Conservation (phyloP, 768 basidiomycete species). For the Paxillus rubicundulus region DNA sequence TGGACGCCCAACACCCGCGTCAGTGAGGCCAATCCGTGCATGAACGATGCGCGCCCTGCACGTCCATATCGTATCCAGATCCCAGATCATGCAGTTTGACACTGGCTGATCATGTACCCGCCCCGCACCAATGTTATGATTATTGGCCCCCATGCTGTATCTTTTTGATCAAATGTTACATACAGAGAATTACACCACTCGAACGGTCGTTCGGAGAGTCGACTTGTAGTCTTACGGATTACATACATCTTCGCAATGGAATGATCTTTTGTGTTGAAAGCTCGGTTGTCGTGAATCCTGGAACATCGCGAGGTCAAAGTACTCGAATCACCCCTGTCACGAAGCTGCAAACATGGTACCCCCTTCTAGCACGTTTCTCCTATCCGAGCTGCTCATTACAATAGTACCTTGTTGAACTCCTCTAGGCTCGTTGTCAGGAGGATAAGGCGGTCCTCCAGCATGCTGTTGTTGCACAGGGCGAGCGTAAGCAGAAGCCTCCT, state of each 20-base stretch:
- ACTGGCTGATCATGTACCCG: background rate
- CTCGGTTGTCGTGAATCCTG: background rate
- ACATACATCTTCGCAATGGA: conserved; percentile 3
- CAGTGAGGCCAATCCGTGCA: conserved; percentile 24
- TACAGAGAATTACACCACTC: background rate
- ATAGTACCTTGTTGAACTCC: background rate
- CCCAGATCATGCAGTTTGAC: background rate
- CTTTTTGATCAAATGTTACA: conserved; percentile 5
- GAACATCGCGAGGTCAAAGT: no score
- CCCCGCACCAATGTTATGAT: conserved; percentile 32
- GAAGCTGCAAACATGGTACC: background rate
- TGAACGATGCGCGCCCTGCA: conserved; percentile 5
- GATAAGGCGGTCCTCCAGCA: background rate
- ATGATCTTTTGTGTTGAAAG: background rate
- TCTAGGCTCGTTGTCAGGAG: background rate
- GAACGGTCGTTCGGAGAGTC: background rate
- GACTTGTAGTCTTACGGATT: background rate
- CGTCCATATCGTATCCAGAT: background rate
- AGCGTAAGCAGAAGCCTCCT: background rate
- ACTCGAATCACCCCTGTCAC: no score
- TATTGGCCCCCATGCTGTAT: conserved; percentile 28
- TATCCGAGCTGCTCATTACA: background rate
- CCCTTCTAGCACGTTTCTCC: background rate
- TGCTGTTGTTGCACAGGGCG: background rate
- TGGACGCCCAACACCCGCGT: conserved; percentile 39